Conservation (phyloP, 2,329 filamentous ascomycete genomes). For the Thelonectria olida region DNA sequence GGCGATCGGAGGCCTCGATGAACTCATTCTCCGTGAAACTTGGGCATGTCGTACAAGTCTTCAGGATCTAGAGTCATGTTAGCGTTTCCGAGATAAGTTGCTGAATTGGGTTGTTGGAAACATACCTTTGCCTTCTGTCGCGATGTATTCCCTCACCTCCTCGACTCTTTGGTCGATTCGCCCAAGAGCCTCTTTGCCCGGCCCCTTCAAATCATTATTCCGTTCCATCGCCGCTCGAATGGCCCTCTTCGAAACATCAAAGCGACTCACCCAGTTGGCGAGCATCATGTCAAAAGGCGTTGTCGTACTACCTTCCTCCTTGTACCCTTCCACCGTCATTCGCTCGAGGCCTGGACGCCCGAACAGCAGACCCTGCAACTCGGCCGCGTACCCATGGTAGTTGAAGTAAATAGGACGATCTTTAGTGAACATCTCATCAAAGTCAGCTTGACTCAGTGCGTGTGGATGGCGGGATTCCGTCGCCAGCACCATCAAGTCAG, state of each 20-base stretch:
- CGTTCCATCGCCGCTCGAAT: conserved; percentile 56
- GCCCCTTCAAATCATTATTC: conserved; percentile 58
- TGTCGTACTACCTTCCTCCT: conserved; percentile 72
- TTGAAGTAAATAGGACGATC: conserved; percentile 69
- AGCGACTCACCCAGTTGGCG: conserved; percentile 67
- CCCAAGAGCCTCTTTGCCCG: conserved; percentile 55
- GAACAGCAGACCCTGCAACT: conserved; percentile 70
- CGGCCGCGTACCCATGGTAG: conserved; percentile 71
- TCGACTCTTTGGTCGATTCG: conserved; percentile 58
- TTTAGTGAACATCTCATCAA: conserved; percentile 64
- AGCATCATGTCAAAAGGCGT: conserved; percentile 78
- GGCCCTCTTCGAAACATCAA: conserved; percentile 65
- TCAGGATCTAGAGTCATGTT: conserved; percentile 27
- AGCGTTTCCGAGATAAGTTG: neutral
- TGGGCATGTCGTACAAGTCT: conserved; percentile 33
- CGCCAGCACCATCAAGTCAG: conserved; percentile 70
- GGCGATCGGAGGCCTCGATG: neutral
- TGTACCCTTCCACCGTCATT: conserved; percentile 66
- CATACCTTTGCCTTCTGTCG: conserved; percentile 59
- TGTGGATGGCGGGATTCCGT: conserved; percentile 67
- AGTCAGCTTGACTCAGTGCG: conserved; percentile 60
- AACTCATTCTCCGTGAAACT: conserved; percentile 15
- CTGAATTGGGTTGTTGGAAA: neutral
- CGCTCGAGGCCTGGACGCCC: conserved; percentile 61
- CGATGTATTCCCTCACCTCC: conserved; percentile 62